These are phyloP conservation scores for Pseudopyricularia javanii DNA, from an alignment of 2,329 filamentous ascomycete genomes.

Conservation along the genomic window DNA sequence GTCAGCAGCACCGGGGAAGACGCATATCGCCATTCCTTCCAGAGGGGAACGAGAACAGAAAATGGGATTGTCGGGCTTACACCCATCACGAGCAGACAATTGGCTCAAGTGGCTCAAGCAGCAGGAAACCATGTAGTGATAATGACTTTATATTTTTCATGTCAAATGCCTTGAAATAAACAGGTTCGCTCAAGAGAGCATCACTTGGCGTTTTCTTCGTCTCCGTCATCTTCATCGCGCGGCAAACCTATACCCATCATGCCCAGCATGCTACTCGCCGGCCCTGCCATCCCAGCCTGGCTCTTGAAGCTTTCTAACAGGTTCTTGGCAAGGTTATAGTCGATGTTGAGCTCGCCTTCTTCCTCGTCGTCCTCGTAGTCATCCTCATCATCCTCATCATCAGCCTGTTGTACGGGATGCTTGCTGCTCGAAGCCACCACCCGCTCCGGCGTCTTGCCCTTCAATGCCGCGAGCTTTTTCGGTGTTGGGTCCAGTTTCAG, in stretches of 20 bases:
- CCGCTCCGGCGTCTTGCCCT: constrained; percentile 11
- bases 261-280: constrained; percentile 74
- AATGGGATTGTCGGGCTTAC: too few relatives aligned
- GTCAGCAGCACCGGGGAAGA: too few relatives aligned
- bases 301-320: constrained; percentile 86
- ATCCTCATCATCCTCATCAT: not conserved
- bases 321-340: constrained; percentile 83
- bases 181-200: not conserved
- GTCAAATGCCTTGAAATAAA: not conserved
- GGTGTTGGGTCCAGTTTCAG: constrained; percentile 37
- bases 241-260: constrained; percentile 78
- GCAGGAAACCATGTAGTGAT: not conserved
- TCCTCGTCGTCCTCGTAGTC: constrained; percentile 30
- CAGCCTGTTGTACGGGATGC: constrained; percentile 8
- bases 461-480: constrained; percentile 17
- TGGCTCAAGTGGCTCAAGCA: too few relatives aligned
- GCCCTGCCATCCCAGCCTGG: constrained; percentile 75
- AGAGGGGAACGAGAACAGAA: too few relatives aligned
- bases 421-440: constrained; percentile 1
- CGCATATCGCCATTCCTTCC: too few relatives aligned
- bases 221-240: constrained; percentile 61
- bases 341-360: constrained; percentile 57
- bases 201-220: constrained; percentile 24
- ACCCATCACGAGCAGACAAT: too few relatives aligned
- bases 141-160: not conserved